A percentile compares a stretch with the other conserved stretches of the same genome.
Conservation (phyloP, 495 filamentous ascomycete genomes). For the Halenospora varia region DNA sequence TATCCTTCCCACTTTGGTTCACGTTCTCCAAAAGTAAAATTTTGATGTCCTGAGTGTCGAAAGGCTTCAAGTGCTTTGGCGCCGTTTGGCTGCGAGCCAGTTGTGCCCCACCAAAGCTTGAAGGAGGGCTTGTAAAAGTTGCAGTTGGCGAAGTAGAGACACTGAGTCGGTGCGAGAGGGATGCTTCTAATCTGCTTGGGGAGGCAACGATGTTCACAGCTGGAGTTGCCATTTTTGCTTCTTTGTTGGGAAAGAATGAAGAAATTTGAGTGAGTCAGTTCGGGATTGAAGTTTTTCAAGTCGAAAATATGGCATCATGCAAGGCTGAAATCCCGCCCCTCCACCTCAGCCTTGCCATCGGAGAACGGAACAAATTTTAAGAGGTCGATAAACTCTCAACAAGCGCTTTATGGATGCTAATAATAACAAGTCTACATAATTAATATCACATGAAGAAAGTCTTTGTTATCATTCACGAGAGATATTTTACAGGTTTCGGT, state of each 20-base stretch:
- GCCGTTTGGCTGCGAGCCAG: conserved; percentile 29
- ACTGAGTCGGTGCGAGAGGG: conserved; percentile 49
- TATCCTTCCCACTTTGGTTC: conserved; percentile 81
- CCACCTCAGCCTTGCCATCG: conserved; percentile 3
- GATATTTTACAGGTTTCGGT: not conserved
- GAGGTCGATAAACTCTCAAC: too few relatives aligned
- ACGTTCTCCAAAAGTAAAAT: conserved; percentile 95
- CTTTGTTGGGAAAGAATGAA: not conserved
- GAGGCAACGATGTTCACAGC: conserved; percentile 35
- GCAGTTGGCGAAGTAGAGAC: conserved; percentile 60
- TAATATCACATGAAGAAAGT: not conserved
- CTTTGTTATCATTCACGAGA: not conserved
- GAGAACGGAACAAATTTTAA: not conserved
- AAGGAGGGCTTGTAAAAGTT: conserved; percentile 61
- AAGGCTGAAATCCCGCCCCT: not conserved
- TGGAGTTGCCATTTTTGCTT: conserved; percentile 30
- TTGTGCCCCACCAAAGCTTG: conserved; percentile 35
- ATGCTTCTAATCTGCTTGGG: conserved; percentile 22
- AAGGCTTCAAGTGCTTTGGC: conserved; percentile 85
- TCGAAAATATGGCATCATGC: conserved; percentile 7
- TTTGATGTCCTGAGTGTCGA: conserved; percentile 91
- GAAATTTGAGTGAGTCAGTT: conserved; percentile 1
- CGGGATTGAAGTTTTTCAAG: not conserved
- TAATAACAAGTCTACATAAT: too few relatives aligned
- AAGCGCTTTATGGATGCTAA: too few relatives aligned